Evolutionary conservation across 345 rosid species (phyloP).

Genomic region (Eucalyptus decipiens): DNA sequence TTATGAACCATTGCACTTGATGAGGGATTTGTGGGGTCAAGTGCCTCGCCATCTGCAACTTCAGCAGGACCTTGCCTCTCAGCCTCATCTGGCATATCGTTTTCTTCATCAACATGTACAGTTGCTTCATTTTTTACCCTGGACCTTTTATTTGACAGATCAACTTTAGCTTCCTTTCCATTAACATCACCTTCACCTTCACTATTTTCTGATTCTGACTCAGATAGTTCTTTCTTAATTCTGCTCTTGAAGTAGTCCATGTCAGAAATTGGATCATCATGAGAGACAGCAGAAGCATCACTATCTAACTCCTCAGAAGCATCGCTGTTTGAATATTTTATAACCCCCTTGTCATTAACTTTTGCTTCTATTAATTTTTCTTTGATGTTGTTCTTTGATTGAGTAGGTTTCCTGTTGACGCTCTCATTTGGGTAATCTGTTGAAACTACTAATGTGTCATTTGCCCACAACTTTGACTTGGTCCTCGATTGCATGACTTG

Average conservation of each 20-base stretch:
- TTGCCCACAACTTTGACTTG: conserved; percentile 75
- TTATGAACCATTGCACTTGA: conserved; percentile 16
- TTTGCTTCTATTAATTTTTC: conserved; percentile 1
- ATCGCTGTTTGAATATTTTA: conserved; percentile 1
- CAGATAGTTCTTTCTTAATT: conserved; percentile 61
- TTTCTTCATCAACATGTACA: neutral
- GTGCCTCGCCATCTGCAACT: conserved; percentile 25
- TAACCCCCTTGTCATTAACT: conserved; percentile 2
- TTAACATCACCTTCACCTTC: conserved; percentile 9
- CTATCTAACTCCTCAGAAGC: conserved; percentile 9
- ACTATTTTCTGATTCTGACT: conserved; percentile 63
- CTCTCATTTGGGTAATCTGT: conserved; percentile 3
- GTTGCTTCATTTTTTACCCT: neutral
- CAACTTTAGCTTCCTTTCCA: neutral
- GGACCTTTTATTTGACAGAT: conserved; percentile 1
- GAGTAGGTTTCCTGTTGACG: conserved; percentile 1
- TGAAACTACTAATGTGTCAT: conserved; percentile 42
- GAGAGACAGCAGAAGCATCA: neutral
- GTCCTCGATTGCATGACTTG: conserved; percentile 68
- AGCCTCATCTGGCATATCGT: conserved; percentile 3
- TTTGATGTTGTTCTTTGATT: conserved; percentile 8
- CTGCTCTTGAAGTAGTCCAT: conserved; percentile 90
- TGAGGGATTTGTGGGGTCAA: conserved; percentile 11
- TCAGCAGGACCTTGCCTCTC: conserved; percentile 16
- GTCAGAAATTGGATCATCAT: conserved; percentile 52